Evolutionary conservation across 345 rosid genomes (phyloP), one percentile per base, ranked within the genome.

Genomic region (Euphorbia lathyris): DNA sequence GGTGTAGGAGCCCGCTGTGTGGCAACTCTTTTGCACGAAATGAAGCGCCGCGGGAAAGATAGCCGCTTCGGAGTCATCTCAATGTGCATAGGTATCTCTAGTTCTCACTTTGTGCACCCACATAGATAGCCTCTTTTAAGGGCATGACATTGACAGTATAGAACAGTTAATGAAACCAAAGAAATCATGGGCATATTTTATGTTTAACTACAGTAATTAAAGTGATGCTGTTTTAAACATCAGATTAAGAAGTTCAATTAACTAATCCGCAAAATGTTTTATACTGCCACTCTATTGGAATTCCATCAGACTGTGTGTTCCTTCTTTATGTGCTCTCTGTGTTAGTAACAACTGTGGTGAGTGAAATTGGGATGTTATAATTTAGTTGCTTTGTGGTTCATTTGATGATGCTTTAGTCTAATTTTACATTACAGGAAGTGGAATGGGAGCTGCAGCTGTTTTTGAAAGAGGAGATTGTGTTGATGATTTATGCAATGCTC

Each of bases 391-490:
- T 58, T 29, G n/a, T 19, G 10, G n/a, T 27, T 2, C 38, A 30
- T 58, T 16, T 20, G 40, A 58, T n/a, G n/a, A n/a, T n/a, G n/a
- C n/a, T n/a, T n/a, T n/a, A n/a, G n/a, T n/a, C n/a, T n/a, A n/a
- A n/a, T n/a, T n/a, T n/a, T n/a, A n/a, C n/a, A 60, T 30, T 45
- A 76, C 85, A 92, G 96, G 93, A 50, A 73, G 87, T 0, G 95
- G 95, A 10, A 89, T 91, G 97, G 95, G 98, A 19, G 97, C 97
- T 19, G 95, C 97, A 34, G 98, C 93, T 57, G 96, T 91, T 68
- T 83, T 94, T 0, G 97, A 89, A 69, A 87, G 92, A 78, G 97
- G 97, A 55, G 97, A 88, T 72, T 74, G 75, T 22, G 80, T 65
- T 8, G 96, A 94, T 59, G 84, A 74, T 51, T 45, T 86, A 7